Conservation (phyloP, 345 rosid genomes). For the Lepidium aucheri region DNA sequence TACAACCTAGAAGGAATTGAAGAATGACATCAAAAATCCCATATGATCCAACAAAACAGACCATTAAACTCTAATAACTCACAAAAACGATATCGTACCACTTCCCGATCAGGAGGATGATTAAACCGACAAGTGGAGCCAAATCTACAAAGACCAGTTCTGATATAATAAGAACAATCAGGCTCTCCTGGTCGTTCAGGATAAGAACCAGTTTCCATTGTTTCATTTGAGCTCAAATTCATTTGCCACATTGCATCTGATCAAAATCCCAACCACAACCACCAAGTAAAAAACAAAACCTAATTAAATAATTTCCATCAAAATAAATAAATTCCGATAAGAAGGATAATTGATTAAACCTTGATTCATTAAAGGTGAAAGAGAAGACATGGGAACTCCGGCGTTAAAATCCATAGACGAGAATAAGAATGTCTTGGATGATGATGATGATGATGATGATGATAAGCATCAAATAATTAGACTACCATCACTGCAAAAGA, state of each 20-base stretch:
- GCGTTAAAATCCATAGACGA: slow-evolving; percentile 62
- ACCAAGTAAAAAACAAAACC: not conserved
- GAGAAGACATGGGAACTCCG: slow-evolving; percentile 71
- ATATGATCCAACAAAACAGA: not conserved
- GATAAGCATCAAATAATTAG: slow-evolving; percentile 24
- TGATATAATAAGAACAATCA: slow-evolving; percentile 90
- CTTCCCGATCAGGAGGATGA: slow-evolving; percentile 78
- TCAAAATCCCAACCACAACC: not conserved
- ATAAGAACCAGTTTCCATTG: slow-evolving; percentile 61
- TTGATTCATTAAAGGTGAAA: slow-evolving; percentile 53
- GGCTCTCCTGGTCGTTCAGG: slow-evolving; percentile 95
- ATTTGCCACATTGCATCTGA: slow-evolving; percentile 92
- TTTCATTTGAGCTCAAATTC: slow-evolving; percentile 61
- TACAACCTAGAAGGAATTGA: slow-evolving; percentile 54
- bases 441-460: slow-evolving; percentile 11
- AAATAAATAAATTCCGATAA: not conserved
- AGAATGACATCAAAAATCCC: not conserved
- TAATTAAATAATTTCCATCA: not conserved
- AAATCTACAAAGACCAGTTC: slow-evolving; percentile 98
- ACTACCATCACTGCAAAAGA: slow-evolving; percentile 34
- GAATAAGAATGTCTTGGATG: slow-evolving; percentile 31
- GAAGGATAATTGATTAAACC: slow-evolving; percentile 29
- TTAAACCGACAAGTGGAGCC: slow-evolving; percentile 43
- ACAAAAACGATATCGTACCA: slow-evolving; percentile 40
- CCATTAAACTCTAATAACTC: not conserved